Conservation (phyloP, 371 early-diverging fungal genomes). For the Rhizomucor miehei region DNA sequence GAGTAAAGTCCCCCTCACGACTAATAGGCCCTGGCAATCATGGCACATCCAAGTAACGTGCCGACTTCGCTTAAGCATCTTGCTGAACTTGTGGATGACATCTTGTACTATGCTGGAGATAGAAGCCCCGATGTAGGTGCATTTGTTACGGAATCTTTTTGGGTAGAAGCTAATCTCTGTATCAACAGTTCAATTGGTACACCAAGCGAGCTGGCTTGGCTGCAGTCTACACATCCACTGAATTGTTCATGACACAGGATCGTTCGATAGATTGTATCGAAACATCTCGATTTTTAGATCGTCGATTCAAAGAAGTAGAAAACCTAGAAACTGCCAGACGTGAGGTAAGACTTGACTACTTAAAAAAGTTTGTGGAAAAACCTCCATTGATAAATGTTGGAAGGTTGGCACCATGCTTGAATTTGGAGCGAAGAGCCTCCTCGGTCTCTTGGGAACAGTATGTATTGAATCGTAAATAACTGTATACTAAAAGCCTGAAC, state of each 20-base stretch:
- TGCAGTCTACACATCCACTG: conserved; percentile 80
- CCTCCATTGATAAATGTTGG: neutral
- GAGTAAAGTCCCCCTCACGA: neutral
- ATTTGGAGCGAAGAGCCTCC: conserved; percentile 42
- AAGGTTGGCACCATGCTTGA: conserved; percentile 43
- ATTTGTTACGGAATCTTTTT: neutral
- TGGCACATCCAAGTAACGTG: conserved; percentile 76
- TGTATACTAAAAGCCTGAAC: too few species aligned
- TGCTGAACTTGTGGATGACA: conserved; percentile 75
- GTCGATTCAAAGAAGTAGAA: conserved; percentile 71
- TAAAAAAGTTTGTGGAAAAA: neutral
- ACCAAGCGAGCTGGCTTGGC: conserved; percentile 78
- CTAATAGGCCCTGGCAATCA: conserved; percentile 72
- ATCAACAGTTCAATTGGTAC: conserved; percentile 81
- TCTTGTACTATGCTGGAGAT: conserved; percentile 89
- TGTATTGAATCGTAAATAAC: conserved; percentile 4
- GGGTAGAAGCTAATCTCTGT: neutral
- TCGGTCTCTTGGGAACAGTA: conserved; percentile 38
- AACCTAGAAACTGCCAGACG: conserved; percentile 54
- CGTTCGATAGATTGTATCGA: conserved; percentile 65
- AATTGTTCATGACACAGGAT: conserved; percentile 90
- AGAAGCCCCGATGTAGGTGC: conserved; percentile 69
- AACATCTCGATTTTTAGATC: conserved; percentile 75
- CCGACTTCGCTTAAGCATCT: conserved; percentile 67
- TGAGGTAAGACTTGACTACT: conserved; percentile 36